Conservation (phyloP, 805 yeast genomes). For the Priceomyces haplophilus region DNA sequence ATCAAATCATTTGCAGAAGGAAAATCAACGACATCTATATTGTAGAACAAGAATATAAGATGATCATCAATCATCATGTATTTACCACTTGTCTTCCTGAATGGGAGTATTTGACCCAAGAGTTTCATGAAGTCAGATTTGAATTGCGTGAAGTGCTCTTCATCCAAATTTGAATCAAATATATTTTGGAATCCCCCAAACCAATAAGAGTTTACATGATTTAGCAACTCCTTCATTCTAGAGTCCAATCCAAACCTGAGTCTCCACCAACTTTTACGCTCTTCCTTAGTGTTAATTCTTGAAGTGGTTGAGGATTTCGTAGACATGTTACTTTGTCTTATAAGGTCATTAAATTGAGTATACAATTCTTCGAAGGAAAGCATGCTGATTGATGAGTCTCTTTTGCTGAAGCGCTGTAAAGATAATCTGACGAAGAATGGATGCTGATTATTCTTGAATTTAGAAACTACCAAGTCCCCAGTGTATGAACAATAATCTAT, state of each 20-base stretch:
- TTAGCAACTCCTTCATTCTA: constrained; percentile 50
- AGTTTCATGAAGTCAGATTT: constrained; percentile 15
- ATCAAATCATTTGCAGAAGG: constrained; percentile 60
- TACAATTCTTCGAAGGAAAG: constrained; percentile 43
- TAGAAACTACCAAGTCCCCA: constrained; percentile 57
- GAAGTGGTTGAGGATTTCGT: constrained; percentile 55
- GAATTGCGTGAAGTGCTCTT: constrained; percentile 19
- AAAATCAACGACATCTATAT: constrained; percentile 10
- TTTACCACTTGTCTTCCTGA: constrained; percentile 4
- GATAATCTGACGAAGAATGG: constrained; percentile 61
- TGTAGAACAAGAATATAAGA: constrained; percentile 19
- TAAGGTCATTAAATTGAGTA: constrained; percentile 38
- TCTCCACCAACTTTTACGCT: constrained; percentile 77
- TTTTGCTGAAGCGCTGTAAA: constrained; percentile 45
- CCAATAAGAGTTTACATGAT: constrained; percentile 62
- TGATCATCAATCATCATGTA: constrained; percentile 17
- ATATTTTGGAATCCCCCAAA: constrained; percentile 73
- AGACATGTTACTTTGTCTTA: constrained; percentile 57
- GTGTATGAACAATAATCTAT: constrained; percentile 58
- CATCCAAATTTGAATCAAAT: constrained; percentile 39
- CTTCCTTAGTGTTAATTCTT: constrained; percentile 51
- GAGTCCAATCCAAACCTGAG: constrained; percentile 60
- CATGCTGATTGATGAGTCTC: constrained; percentile 39
- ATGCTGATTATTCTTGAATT: constrained; percentile 26
- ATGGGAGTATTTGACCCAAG: constrained; percentile 13